Conservation (phyloP, 148 eudicot genomes). For the Nepenthes mirabilis region DNA sequence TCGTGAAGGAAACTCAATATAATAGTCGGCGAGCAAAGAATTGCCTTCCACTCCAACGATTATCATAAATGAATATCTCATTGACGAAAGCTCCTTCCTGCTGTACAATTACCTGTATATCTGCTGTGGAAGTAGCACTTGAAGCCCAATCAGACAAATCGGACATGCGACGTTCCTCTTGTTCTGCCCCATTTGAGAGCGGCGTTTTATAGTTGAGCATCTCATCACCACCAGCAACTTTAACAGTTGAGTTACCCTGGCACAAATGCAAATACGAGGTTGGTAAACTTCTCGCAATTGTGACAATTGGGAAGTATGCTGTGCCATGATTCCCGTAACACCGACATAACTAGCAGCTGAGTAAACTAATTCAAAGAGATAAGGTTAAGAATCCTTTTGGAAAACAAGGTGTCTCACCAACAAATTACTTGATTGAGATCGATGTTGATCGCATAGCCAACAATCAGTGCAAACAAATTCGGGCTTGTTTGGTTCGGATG, state of each 20-base stretch:
- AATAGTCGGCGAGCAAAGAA: background rate
- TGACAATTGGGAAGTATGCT: background rate
- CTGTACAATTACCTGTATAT: conserved; percentile 40
- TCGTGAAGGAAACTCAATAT: background rate
- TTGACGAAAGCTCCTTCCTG: too few relatives aligned
- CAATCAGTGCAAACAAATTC: conserved; percentile 26
- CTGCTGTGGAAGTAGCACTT: conserved; percentile 57
- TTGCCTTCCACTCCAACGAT: too few relatives aligned
- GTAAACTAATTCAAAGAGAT: too few relatives aligned
- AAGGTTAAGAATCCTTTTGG: too few relatives aligned
- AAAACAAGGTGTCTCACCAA: conserved; percentile 18
- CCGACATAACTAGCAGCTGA: too few relatives aligned
- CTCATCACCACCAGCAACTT: conserved; percentile 27
- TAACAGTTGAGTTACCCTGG: conserved; percentile 26
- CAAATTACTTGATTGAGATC: conserved; percentile 16
- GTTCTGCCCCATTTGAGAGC: conserved; percentile 34
- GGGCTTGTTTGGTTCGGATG: conserved; percentile 10
- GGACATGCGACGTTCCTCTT: conserved; percentile 91
- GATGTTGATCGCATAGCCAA: conserved; percentile 56
- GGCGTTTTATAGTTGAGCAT: background rate
- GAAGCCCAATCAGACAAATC: conserved; percentile 93
- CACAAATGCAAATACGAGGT: background rate
- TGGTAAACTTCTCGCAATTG: too few relatives aligned
- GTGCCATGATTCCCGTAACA: too few relatives aligned
- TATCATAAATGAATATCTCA: background rate